These are phyloP conservation scores for Brassica incana DNA, from an alignment of 345 rosid species.

Conservation along the genomic window DNA sequence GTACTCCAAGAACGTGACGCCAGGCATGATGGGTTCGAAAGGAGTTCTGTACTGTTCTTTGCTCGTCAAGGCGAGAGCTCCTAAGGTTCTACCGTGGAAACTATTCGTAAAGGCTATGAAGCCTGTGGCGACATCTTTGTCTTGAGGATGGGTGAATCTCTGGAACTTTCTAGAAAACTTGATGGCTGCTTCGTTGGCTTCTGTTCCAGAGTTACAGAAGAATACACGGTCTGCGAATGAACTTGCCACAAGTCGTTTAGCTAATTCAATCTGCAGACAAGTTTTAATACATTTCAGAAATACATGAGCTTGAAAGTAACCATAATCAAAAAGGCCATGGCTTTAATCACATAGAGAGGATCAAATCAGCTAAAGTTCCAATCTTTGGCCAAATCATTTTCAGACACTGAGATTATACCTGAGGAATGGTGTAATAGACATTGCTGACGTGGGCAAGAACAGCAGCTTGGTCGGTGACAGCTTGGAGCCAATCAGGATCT, in stretches of 20 bases:
- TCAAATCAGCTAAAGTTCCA: background rate
- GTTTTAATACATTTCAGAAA: background rate
- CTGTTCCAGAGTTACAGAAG: constrained; percentile 87
- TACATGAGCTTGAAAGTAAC: background rate
- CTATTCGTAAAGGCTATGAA: constrained; percentile 76
- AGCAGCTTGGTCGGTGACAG: constrained; percentile 68
- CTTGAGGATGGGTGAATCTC: constrained; percentile 57
- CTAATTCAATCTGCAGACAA: constrained; percentile 70
- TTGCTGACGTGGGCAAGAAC: constrained; percentile 79
- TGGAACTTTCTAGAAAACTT: constrained; percentile 90
- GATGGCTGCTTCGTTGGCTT: constrained; percentile 97
- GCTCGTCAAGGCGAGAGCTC: constrained; percentile 92
- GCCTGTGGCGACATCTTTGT: constrained; percentile 53
- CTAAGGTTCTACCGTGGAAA: constrained; percentile 96
- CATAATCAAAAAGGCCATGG: background rate
- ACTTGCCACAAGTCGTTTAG: constrained; percentile 62
- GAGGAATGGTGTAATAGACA: constrained; percentile 70
- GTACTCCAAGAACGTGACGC: constrained; percentile 82
- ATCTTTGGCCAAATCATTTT: too few species aligned
- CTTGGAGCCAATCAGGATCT: constrained; percentile 78
- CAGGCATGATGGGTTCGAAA: constrained; percentile 98
- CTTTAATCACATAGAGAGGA: background rate
- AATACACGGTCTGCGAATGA: constrained; percentile 89
- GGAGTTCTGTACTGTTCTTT: constrained; percentile 83
- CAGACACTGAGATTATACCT: constrained; percentile 43